A percentile compares a stretch with the other conserved stretches of the same genome.
phyloP scores from a whole-genome alignment of 2,329 filamentous ascomycete genomes.

The Beauveria rudraprayagi region DNA sequence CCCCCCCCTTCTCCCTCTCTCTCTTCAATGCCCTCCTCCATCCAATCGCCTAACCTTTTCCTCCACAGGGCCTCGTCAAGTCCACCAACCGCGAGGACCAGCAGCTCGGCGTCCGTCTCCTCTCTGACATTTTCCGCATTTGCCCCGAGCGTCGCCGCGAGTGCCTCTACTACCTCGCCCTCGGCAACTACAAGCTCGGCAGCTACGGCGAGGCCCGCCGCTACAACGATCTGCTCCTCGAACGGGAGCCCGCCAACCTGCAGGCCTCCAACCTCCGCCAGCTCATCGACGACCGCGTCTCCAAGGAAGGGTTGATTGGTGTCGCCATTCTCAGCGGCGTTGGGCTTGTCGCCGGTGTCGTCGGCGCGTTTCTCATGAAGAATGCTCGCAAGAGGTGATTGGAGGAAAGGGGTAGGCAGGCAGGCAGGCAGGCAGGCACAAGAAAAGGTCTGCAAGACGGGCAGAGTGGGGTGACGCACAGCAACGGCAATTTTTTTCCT shows the following conservation, averaged over 20 bases:
- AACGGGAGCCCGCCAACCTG: conserved; percentile 84
- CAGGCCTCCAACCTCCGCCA: conserved; percentile 80
- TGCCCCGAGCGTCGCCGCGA: conserved; percentile 89
- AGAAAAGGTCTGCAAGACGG: background rate
- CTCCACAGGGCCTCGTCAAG: conserved; percentile 79
- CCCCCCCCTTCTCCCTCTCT: conserved; percentile 2
- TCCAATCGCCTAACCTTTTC: background rate
- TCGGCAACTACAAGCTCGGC: conserved; percentile 96
- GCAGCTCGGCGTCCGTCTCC: conserved; percentile 85
- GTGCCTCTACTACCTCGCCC: conserved; percentile 94
- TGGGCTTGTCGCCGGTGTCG: conserved; percentile 84
- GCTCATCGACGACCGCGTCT: conserved; percentile 92
- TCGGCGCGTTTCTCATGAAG: conserved; percentile 79
- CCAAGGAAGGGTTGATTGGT: conserved; percentile 86
- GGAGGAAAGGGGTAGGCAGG: too few species aligned
- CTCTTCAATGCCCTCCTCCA: background rate
- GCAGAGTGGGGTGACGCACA: background rate
- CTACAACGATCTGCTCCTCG: conserved; percentile 88
- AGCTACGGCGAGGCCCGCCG: conserved; percentile 92
- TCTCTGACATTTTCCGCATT: conserved; percentile 93
- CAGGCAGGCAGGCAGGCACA: too few species aligned
- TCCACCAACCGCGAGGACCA: conserved; percentile 77
- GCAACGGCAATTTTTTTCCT: background rate
- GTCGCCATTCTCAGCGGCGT: conserved; percentile 92
- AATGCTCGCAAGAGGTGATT: conserved; percentile 55